Percentiles rank a stretch among this genome's conserved stretches.
These are phyloP conservation scores for Diplodia intermedia DNA, from an alignment of 2,329 filamentous ascomycete species.

Conservation along the genomic window DNA sequence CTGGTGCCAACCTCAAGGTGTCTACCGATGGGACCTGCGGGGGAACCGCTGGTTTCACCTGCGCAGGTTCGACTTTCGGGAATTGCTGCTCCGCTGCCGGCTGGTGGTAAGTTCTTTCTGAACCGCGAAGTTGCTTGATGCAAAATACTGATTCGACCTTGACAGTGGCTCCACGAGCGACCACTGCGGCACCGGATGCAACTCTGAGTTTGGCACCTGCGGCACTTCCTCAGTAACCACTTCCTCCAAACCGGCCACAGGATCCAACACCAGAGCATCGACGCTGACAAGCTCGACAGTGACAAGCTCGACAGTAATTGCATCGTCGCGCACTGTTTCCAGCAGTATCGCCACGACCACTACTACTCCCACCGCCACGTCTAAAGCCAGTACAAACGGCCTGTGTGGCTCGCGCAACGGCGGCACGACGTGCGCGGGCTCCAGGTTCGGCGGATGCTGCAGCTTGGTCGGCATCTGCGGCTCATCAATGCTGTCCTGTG, in stretches of 20 bases:
- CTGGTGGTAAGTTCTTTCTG: constrained; percentile 43
- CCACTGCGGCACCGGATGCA: constrained; percentile 45
- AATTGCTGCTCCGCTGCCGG: constrained; percentile 54
- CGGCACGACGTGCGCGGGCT: constrained; percentile 32
- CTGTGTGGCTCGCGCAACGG: constrained; percentile 37
- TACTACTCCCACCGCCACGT: constrained; percentile 34
- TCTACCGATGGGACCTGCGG: constrained; percentile 54
- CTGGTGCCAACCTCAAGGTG: constrained; percentile 39
- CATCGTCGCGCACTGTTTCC: constrained; percentile 14
- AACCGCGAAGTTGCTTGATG: constrained; percentile 1
- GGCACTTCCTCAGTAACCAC: constrained; percentile 30
- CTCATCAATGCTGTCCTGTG: constrained; percentile 41
- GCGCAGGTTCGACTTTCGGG: constrained; percentile 52
- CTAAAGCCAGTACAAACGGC: constrained; percentile 39
- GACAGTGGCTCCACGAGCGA: constrained; percentile 37
- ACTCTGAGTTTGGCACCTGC: constrained; percentile 45
- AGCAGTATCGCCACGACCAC: constrained; percentile 32
- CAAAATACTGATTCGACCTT: neutral
- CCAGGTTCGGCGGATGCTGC: constrained; percentile 39
- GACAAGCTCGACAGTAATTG: constrained; percentile 31
- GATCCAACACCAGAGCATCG: constrained; percentile 8
- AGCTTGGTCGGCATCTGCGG: constrained; percentile 39
- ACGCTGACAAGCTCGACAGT: constrained; percentile 31
- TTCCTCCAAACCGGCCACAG: constrained; percentile 4
- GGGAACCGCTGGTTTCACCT: constrained; percentile 51